These are phyloP conservation scores for Calonectria montana DNA, from an alignment of 2,329 filamentous ascomycete genomes.

Conservation along the genomic window DNA sequence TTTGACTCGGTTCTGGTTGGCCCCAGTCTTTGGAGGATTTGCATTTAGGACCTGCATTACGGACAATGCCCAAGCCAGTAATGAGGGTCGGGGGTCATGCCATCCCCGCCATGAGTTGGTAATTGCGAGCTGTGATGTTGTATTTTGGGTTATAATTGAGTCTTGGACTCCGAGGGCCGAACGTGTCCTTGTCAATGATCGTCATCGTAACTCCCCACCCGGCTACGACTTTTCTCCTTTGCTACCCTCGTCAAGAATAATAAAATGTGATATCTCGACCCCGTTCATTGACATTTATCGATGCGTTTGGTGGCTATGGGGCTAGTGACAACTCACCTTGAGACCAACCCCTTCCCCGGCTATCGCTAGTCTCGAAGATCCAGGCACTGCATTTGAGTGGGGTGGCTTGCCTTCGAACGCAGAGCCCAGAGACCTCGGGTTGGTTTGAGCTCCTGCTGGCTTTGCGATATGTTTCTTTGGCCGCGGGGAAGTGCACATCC, in stretches of 20 bases:
- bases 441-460: not conserved
- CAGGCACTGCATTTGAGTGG: slow-evolving; percentile 4
- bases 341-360: slow-evolving; percentile 1
- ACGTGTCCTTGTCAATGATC: not conserved
- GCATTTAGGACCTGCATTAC: slow-evolving; percentile 38
- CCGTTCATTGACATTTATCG: not conserved
- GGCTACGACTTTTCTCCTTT: not conserved
- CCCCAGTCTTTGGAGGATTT: slow-evolving; percentile 29
- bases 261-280: not conserved
- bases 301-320: slow-evolving; percentile 12
- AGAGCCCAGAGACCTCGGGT: not conserved
- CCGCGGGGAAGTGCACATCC: not conserved
- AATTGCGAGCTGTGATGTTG: not conserved
- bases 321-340: slow-evolving; percentile 21
- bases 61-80: slow-evolving; percentile 24
- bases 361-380: not conserved
- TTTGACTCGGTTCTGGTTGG: not conserved
- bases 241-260: slow-evolving; percentile 1
- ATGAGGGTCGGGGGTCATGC: not conserved
- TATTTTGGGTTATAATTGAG: not conserved
- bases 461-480: not conserved
- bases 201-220: not conserved
- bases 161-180: not conserved
- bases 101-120: not conserved
- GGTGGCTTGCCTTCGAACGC: not conserved